Base-by-base conservation (phyloP, 2,329 filamentous ascomycete genomes). In the Monosporascus sp. region DNA sequence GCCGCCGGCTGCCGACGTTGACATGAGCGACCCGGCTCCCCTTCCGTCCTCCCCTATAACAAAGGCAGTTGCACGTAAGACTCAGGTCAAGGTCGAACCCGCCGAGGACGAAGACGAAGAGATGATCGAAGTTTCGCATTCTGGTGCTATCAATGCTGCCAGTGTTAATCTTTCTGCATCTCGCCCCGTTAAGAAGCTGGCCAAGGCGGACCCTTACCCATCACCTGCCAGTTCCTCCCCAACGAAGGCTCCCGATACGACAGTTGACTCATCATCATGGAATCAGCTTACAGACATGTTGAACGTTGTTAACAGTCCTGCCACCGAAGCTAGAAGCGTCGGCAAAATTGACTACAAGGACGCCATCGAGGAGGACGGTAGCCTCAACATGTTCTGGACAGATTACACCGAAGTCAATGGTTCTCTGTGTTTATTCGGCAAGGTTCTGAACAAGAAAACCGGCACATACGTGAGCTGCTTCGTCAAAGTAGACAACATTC, bases 341-440 rank as follows among this genome's bases (percentile, higher is more conserved):
- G 91, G 91, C 41, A 99, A 97, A 71, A 80, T 97, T 48, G 84
- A 87, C 58, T 80, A 89, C 53, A 83, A 88, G 57, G 88, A 96
- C 70, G 91, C 89, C n/a, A 74, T 96, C n/a, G 93, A 97, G 68
- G 85, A 89, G 57, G 92, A 99, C 65, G 94, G 93, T 37, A 95
- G 89, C 61, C 77, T 99, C 31, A 86, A 87, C 60, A 90, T 99
- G 75, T 99, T 97, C 74, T 99, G 94, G 94, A 88, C 89, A 7
- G 94, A 99, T 70, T 99, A 96, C 65, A 90, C 88, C 1, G 94
- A 99, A 67, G 77, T 96, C 67, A 91, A 92, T 63, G 93, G 93
- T 54, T 94, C 86, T 61, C 76, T 99, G 9, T 97, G 91, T 68
- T 80, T 99, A 11, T 97, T 99, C 66, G 94, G 94, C 58, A 99